Conservation (phyloP, 2,329 filamentous ascomycete genomes). For the Allantophomopsis lycopodina region DNA sequence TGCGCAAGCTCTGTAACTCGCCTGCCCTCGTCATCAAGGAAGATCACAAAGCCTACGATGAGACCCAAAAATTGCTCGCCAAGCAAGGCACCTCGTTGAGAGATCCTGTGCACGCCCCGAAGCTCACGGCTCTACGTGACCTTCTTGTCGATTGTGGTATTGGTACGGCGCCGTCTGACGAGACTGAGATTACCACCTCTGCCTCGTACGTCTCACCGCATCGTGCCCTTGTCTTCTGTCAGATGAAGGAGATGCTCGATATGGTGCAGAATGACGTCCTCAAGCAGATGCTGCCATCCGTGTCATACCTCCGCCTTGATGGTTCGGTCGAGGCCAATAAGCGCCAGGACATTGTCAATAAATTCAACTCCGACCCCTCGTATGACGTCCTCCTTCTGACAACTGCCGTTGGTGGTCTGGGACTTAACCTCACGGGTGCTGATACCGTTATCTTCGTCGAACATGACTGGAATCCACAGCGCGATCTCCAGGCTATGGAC, state of each 20-base stretch:
- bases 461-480: constrained; percentile 99
- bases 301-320: constrained; percentile 89
- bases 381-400: constrained; percentile 92
- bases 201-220: constrained; percentile 86
- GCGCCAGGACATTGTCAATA: constrained; percentile 95
- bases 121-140: constrained; percentile 80
- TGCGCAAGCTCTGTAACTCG: constrained; percentile 98
- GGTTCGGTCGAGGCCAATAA: constrained; percentile 85
- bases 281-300: constrained; percentile 78
- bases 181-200: constrained; percentile 40
- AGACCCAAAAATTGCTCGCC: constrained; percentile 68
- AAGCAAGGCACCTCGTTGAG: constrained; percentile 71
- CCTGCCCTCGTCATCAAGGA: constrained; percentile 94
- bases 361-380: constrained; percentile 94
- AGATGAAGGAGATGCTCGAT: constrained; percentile 99
- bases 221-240: constrained; percentile 91
- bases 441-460: constrained; percentile 99
- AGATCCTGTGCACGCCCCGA: constrained; percentile 81
- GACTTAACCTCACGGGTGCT: constrained; percentile 88
- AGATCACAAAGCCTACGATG: constrained; percentile 77
- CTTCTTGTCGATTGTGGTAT: constrained; percentile 98
- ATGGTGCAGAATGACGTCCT: constrained; percentile 95
- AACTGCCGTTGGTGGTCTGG: constrained; percentile 87
- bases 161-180: constrained; percentile 46
- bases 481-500: constrained; percentile 98